phyloP scores from a whole-genome alignment of 495 filamentous ascomycete genomes.

The Ramalina peruviana region DNA sequence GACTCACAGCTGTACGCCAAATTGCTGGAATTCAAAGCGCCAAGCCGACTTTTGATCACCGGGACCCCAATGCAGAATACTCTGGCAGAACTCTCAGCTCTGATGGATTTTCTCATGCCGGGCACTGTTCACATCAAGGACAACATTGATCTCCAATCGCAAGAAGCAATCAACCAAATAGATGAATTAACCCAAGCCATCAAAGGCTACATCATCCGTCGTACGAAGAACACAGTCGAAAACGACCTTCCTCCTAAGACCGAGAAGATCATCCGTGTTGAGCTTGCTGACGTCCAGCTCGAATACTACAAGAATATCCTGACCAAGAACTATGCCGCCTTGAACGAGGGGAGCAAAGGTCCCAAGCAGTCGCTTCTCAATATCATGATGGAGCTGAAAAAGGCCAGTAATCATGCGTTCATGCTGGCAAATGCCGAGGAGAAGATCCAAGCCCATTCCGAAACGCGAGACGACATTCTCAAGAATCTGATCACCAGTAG shows the following conservation, averaged over 20 bases:
- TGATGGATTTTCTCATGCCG: slow-evolving; percentile 92
- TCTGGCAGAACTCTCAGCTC: slow-evolving; percentile 73
- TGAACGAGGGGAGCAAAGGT: slow-evolving; percentile 77
- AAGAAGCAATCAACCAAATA: slow-evolving; percentile 53
- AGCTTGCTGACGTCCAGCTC: slow-evolving; percentile 85
- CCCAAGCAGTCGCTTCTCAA: slow-evolving; percentile 92
- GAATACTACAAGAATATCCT: slow-evolving; percentile 99
- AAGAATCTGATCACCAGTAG: slow-evolving; percentile 88
- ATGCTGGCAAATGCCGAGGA: slow-evolving; percentile 93
- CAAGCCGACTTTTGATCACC: slow-evolving; percentile 81
- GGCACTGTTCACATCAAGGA: slow-evolving; percentile 75
- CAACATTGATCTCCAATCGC: slow-evolving; percentile 66
- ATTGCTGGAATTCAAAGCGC: slow-evolving; percentile 70
- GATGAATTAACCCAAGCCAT: slow-evolving; percentile 61
- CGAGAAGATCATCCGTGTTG: slow-evolving; percentile 96
- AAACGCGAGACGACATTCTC: slow-evolving; percentile 72
- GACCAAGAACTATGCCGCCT: slow-evolving; percentile 86
- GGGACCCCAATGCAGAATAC: slow-evolving; percentile 98
- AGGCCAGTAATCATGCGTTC: slow-evolving; percentile 95
- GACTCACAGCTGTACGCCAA: slow-evolving; percentile 83
- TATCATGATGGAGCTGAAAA: slow-evolving; percentile 99
- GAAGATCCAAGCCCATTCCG: slow-evolving; percentile 60
- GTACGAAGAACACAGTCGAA: slow-evolving; percentile 93
- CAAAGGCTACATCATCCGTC: slow-evolving; percentile 84
- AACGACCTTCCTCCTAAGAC: slow-evolving; percentile 91